phyloP scores from a whole-genome alignment of 495 filamentous ascomycete genomes.

The Xylaria longipes region DNA sequence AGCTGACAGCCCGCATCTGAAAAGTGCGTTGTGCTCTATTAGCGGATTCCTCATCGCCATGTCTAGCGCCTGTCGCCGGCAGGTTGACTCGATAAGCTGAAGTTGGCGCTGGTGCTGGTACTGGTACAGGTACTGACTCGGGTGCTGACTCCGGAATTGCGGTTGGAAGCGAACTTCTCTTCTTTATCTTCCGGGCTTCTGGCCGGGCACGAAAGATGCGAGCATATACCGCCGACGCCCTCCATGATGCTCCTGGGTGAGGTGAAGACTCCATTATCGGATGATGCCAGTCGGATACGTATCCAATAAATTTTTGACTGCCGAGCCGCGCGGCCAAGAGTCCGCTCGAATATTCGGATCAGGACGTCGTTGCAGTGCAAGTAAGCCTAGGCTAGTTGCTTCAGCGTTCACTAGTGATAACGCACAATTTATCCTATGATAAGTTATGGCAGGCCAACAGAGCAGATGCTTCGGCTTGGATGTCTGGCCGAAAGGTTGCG shows the following conservation, averaged over 20 bases:
- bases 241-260: conserved; percentile 27
- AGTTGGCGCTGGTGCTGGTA: neutral
- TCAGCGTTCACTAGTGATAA: neutral
- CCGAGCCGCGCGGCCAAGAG: neutral
- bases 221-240: conserved; percentile 23
- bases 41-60: conserved; percentile 5
- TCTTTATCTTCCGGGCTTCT: conserved; percentile 34
- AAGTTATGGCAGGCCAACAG: neutral
- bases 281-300: conserved; percentile 1
- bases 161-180: conserved; percentile 32
- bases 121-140: neutral
- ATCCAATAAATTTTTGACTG: neutral
- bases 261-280: conserved; percentile 36
- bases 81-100: conserved; percentile 12
- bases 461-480: neutral
- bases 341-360: neutral
- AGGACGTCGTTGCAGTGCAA: neutral
- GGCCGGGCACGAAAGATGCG: conserved; percentile 35
- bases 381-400: neutral
- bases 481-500: neutral
- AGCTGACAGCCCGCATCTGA: conserved; percentile 27
- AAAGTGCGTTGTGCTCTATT: conserved; percentile 12
- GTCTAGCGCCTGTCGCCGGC: neutral
- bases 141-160: conserved; percentile 21
- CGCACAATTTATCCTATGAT: neutral